These are phyloP conservation scores for Ophiorrhiza pumila DNA, from an alignment of 257 asterid genomes.

Conservation along the genomic window DNA sequence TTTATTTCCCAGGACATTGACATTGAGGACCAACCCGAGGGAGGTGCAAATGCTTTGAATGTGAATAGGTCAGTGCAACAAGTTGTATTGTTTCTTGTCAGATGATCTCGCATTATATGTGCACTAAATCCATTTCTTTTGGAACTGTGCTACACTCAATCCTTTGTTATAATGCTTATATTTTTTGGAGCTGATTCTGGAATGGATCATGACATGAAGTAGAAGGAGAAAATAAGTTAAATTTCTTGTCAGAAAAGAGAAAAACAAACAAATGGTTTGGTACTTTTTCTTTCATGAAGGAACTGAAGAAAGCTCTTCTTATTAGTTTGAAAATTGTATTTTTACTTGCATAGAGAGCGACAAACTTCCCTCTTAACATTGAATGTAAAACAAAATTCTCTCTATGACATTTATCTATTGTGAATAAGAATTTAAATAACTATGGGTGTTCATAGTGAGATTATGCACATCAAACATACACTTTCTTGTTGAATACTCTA, in stretches of 20 bases:
- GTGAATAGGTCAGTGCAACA: conserved; percentile 53
- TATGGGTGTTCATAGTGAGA: background rate
- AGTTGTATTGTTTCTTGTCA: conserved; percentile 11
- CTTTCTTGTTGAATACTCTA: background rate
- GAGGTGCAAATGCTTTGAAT: conserved; percentile 79
- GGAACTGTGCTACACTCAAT: background rate
- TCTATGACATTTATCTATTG: background rate
- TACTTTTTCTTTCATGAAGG: too few relatives aligned
- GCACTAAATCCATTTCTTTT: background rate
- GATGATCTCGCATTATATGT: conserved; percentile 8
- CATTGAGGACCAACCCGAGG: conserved; percentile 69
- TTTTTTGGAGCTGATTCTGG: background rate
- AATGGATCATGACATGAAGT: background rate
- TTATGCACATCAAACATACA: background rate
- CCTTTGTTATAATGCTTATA: background rate
- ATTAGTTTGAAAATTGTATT: background rate
- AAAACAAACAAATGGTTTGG: too few relatives aligned
- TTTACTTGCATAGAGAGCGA: background rate
- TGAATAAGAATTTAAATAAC: background rate
- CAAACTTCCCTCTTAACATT: background rate
- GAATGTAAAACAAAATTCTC: background rate
- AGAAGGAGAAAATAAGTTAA: too few relatives aligned
- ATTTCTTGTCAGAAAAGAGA: too few relatives aligned
- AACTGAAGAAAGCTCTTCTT: too few relatives aligned
- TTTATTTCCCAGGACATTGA: conserved; percentile 54